Base-by-base conservation (phyloP, 2,329 filamentous ascomycete genomes). In the Fusarium graminum region DNA sequence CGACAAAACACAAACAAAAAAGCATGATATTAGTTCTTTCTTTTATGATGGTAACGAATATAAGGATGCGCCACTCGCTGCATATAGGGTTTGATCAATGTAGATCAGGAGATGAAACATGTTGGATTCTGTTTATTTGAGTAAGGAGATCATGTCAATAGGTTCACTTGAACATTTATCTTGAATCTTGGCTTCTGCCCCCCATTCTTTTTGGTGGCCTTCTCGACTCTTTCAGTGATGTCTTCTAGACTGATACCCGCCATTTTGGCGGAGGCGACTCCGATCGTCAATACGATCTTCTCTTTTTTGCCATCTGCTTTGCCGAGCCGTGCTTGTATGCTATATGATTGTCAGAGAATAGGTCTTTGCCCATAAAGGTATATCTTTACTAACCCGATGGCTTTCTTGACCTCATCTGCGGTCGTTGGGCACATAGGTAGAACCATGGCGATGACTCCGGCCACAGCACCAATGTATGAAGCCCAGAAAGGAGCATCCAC, bases 381-480 rank as follows among this genome's bases (percentile, higher is more conserved):
- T 25, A 22, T 17, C 26, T 42, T 17, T n/a, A 59, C 80, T 74
- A 67, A 85, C 83, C 71, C 78, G 45, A 86, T 70, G 16, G 68
- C 71, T 7, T 74, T 73, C 14, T 65, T 64, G 4, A 85, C 65
- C 17, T 78, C 72, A 0, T 74, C 67, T n/a, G 71, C 65, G 3
- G 69, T 74, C 40, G 67, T 73, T 3, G 84, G 85, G 53, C 75
- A 75, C 1, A 77, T 74, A 1, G 83, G 81, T 30, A 81, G 75
- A 2, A 86, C 43, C 17, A 74, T 76, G 2, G 79, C 79, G 50
- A 87, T 67, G 6, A 81, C 72, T 13, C 76, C 75, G 6, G 83
- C 81, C 29, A 85, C 76, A 14, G 80, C 79, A 10, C 85, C 85
- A 14, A 85, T 75, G 57, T 86, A 87, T 50, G 81, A 80, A 11